Evolutionary conservation across 805 yeast genomes (phyloP).

Genomic region (Clavispora fructus): DNA sequence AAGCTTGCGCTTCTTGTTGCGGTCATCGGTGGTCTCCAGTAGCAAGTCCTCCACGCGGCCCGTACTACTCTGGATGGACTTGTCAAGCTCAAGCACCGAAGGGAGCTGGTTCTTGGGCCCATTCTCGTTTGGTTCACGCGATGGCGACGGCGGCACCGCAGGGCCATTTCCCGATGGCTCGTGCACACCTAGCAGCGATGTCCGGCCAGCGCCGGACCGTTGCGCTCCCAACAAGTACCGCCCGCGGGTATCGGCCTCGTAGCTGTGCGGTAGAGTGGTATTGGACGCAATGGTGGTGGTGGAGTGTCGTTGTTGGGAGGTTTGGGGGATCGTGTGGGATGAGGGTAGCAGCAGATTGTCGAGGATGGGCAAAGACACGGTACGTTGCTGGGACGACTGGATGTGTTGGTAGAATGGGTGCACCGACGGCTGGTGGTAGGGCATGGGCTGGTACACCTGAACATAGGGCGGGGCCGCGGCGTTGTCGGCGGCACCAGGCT

Average conservation of each 20-base stretch:
- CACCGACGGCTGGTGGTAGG: neutral
- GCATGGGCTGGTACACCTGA: slow-evolving; percentile 14
- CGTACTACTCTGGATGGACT: slow-evolving; percentile 19
- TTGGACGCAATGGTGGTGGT: neutral
- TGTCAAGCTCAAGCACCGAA: slow-evolving; percentile 33
- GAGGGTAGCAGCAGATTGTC: slow-evolving; percentile 7
- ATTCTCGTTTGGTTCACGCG: neutral
- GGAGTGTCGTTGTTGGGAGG: neutral
- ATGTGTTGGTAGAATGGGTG: neutral
- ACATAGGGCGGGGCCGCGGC: slow-evolving; percentile 6
- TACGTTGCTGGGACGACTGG: slow-evolving; percentile 6
- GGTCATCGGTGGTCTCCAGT: slow-evolving; percentile 6
- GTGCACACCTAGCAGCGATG: neutral
- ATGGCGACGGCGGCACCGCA: neutral
- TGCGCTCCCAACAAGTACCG: neutral
- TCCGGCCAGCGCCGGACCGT: neutral
- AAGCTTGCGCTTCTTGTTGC: slow-evolving; percentile 10
- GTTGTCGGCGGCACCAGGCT: neutral
- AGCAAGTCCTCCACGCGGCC: slow-evolving; percentile 5
- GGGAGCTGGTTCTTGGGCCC: slow-evolving; percentile 22
- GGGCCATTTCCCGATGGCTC: no score
- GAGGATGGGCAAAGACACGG: slow-evolving; percentile 12
- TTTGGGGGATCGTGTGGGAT: neutral
- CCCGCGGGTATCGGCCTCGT: neutral
- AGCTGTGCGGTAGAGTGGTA: neutral